phyloP scores from a whole-genome alignment of 2,329 filamentous ascomycete genomes.

The Beauveria medogensis region DNA sequence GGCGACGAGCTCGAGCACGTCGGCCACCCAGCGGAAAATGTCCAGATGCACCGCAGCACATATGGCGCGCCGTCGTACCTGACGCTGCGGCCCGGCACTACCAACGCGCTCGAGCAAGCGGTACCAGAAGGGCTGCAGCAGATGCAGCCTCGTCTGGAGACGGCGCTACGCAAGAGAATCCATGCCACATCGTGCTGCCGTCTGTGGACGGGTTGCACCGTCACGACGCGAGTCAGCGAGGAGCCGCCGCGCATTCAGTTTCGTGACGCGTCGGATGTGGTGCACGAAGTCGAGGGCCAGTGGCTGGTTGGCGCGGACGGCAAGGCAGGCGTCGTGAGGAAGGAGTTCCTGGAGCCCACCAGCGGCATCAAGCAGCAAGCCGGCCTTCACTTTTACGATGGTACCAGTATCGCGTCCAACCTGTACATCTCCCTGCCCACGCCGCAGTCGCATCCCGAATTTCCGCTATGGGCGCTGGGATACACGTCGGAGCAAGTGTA shows the following conservation, averaged over 20 bases:
- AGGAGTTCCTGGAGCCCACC: slow-evolving; percentile 34
- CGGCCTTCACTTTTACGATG: slow-evolving; percentile 26
- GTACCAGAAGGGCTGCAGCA: slow-evolving; percentile 6
- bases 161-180: slow-evolving; percentile 7
- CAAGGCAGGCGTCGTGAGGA: slow-evolving; percentile 37
- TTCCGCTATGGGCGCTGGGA: slow-evolving; percentile 38
- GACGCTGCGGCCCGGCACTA: background rate
- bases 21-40: background rate
- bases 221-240: slow-evolving; percentile 16
- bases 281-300: slow-evolving; percentile 4
- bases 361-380: slow-evolving; percentile 30
- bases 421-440: slow-evolving; percentile 35
- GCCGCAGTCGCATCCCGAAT: slow-evolving; percentile 36
- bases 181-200: slow-evolving; percentile 15
- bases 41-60: slow-evolving; percentile 18
- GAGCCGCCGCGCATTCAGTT: slow-evolving; percentile 22
- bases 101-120: background rate
- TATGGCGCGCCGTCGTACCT: background rate
- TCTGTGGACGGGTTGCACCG: slow-evolving; percentile 5
- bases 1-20: slow-evolving; percentile 13
- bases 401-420: slow-evolving; percentile 41
- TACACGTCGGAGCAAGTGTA: slow-evolving; percentile 38
- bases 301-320: slow-evolving; percentile 37
- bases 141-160: slow-evolving; percentile 11
- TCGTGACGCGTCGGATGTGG: background rate